Percentiles rank a stretch among this genome's conserved stretches.
phyloP scores from a whole-genome alignment of 1,284 basidiomycete species.

The Cystobasidium sp. region DNA sequence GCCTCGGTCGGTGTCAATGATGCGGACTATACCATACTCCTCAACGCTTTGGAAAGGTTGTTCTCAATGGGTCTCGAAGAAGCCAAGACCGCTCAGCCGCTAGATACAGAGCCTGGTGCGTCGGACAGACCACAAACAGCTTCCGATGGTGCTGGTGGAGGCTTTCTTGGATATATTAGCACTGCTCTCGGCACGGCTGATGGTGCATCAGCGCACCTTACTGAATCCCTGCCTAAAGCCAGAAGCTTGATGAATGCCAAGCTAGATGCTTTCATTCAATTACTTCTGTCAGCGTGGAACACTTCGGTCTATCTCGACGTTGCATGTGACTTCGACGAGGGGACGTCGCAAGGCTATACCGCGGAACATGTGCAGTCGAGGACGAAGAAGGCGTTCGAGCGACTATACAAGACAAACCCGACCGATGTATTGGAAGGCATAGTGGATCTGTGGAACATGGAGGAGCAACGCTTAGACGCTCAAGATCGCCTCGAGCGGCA shows the following conservation, averaged over 20 bases:
- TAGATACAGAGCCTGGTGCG: conserved; percentile 56
- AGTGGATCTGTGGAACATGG: conserved; percentile 71
- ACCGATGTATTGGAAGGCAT: conserved; percentile 80
- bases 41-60: conserved; percentile 80
- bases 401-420: conserved; percentile 79
- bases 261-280: conserved; percentile 47
- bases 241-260: conserved; percentile 43
- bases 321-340: conserved; percentile 61
- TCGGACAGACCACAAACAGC: conserved; percentile 27
- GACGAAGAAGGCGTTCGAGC: conserved; percentile 78
- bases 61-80: conserved; percentile 64
- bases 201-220: neutral
- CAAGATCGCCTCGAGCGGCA: conserved; percentile 40
- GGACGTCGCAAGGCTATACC: conserved; percentile 63
- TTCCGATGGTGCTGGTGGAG: conserved; percentile 61
- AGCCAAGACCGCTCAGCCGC: conserved; percentile 55
- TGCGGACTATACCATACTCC: conserved; percentile 78
- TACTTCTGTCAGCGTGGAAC: conserved; percentile 52
- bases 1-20: conserved; percentile 66
- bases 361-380: conserved; percentile 69
- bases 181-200: conserved; percentile 57
- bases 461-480: neutral
- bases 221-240: conserved; percentile 14
- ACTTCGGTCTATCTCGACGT: conserved; percentile 46
- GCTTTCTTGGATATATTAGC: conserved; percentile 58